Conservation (phyloP, 192 early-diverging fungal genomes). For the Gamsiella multidivaricata region DNA sequence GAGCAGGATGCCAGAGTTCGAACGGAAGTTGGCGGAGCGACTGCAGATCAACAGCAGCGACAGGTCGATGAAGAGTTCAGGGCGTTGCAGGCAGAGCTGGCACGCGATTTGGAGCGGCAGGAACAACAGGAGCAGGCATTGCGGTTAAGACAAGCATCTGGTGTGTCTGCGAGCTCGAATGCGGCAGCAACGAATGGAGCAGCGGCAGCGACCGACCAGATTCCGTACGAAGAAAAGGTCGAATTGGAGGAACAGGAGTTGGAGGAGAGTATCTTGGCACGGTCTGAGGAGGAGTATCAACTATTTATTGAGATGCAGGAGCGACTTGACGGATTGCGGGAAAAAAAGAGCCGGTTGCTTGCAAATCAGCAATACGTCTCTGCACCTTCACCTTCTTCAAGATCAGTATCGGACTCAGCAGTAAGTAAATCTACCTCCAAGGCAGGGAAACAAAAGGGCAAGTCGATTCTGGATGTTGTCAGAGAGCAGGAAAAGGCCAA, state of each 20-base stretch:
- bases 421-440: too few species aligned
- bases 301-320: slow-evolving; percentile 51
- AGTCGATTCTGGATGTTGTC: slow-evolving; percentile 49
- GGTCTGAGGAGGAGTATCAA: slow-evolving; percentile 41
- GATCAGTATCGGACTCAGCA: neutral
- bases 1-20: slow-evolving; percentile 59
- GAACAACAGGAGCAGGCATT: slow-evolving; percentile 19
- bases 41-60: slow-evolving; percentile 42
- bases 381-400: slow-evolving; percentile 1
- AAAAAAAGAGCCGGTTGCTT: slow-evolving; percentile 38
- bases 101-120: slow-evolving; percentile 30
- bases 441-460: slow-evolving; percentile 13
- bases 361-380: neutral
- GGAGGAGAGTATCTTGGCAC: slow-evolving; percentile 43
- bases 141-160: slow-evolving; percentile 1
- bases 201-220: slow-evolving; percentile 1
- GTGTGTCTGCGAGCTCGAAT: neutral
- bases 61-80: slow-evolving; percentile 46
- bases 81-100: slow-evolving; percentile 37
- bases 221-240: slow-evolving; percentile 34
- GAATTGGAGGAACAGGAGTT: slow-evolving; percentile 37
- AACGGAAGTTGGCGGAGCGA: slow-evolving; percentile 44
- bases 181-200: neutral
- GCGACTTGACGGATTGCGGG: slow-evolving; percentile 27
- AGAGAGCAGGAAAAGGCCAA: slow-evolving; percentile 38